Percentiles rank a stretch among this genome's conserved stretches.
Evolutionary conservation across 192 early-diverging fungal genomes (phyloP).

Genomic region (Dissophora globulifera): DNA sequence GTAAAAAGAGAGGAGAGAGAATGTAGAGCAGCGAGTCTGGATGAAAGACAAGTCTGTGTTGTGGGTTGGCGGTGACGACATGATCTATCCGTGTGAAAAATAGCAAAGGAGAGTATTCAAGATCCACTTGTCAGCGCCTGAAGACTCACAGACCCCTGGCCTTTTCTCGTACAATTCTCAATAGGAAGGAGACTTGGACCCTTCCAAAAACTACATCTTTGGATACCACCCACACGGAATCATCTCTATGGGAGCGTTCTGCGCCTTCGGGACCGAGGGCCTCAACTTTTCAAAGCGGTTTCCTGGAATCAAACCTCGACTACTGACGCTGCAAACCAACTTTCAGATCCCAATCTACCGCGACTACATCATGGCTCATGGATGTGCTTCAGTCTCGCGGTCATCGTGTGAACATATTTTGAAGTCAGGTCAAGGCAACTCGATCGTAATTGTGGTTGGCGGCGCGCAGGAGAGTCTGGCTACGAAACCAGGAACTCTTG

Average conservation of each 20-base stretch:
- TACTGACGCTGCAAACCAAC: conserved; percentile 84
- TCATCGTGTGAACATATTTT: conserved; percentile 79
- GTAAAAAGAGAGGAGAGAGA: too few species aligned
- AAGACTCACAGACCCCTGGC: too few species aligned
- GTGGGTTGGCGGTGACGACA: too few species aligned
- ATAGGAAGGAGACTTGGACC: conserved; percentile 82
- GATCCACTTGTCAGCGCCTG: too few species aligned
- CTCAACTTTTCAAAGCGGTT: conserved; percentile 75
- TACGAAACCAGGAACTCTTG: conserved; percentile 66
- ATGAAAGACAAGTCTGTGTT: too few species aligned
- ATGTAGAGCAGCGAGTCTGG: too few species aligned
- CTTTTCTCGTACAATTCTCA: too few species aligned
- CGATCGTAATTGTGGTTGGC: conserved; percentile 87
- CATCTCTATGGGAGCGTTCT: conserved; percentile 81
- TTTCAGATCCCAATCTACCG: conserved; percentile 90
- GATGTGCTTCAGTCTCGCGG: conserved; percentile 77
- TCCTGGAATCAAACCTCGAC: conserved; percentile 80
- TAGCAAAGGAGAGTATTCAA: too few species aligned
- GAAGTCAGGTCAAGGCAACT: conserved; percentile 68
- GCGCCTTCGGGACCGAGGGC: conserved; percentile 85
- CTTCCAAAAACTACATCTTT: conserved; percentile 86
- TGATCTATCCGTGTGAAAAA: too few species aligned
- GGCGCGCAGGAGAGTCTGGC: conserved; percentile 87
- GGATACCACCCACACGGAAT: conserved; percentile 92
- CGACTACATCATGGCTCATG: conserved; percentile 82